phyloP scores from a whole-genome alignment of 768 basidiomycete genomes.

The Mycena latifolia region DNA sequence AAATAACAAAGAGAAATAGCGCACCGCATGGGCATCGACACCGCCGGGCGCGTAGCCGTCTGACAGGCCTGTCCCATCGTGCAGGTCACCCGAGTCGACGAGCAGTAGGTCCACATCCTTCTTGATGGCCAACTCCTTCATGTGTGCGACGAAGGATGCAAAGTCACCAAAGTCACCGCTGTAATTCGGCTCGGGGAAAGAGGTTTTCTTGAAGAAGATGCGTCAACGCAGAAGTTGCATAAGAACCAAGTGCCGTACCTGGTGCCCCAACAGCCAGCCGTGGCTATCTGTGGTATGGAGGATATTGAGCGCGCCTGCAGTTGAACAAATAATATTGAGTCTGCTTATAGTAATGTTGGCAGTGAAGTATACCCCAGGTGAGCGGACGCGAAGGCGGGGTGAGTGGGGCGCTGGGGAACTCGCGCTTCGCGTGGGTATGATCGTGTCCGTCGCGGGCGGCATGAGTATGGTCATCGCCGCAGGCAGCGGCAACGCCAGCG shows the following conservation, averaged over 20 bases:
- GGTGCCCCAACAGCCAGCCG: slow-evolving; percentile 68
- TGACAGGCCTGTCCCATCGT: slow-evolving; percentile 83
- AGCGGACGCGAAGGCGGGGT: slow-evolving; percentile 66
- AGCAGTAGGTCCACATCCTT: slow-evolving; percentile 87
- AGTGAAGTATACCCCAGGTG: slow-evolving; percentile 69
- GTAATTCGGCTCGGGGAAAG: slow-evolving; percentile 83
- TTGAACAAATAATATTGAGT: too few relatives aligned
- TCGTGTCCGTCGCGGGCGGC: slow-evolving; percentile 43
- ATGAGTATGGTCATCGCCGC: slow-evolving; percentile 33
- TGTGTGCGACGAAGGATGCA: slow-evolving; percentile 85
- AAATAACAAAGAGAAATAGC: neutral
- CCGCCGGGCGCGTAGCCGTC: slow-evolving; percentile 81
- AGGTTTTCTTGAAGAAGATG: slow-evolving; percentile 62
- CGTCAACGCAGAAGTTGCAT: too few relatives aligned
- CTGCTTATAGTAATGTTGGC: too few relatives aligned
- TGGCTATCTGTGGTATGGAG: slow-evolving; percentile 81
- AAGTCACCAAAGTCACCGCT: slow-evolving; percentile 85
- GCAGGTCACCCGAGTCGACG: slow-evolving; percentile 85
- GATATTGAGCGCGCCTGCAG: slow-evolving; percentile 79
- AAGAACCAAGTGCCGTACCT: neutral
- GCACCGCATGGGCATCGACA: slow-evolving; percentile 70
- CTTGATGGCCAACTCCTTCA: slow-evolving; percentile 79
- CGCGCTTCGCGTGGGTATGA: slow-evolving; percentile 48
- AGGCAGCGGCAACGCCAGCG: slow-evolving; percentile 46
- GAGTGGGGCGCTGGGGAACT: slow-evolving; percentile 54